Percentiles rank a stretch among this genome's conserved stretches.
Conservation (phyloP, 306 rosid species). For the Echinosophora koreensis region DNA sequence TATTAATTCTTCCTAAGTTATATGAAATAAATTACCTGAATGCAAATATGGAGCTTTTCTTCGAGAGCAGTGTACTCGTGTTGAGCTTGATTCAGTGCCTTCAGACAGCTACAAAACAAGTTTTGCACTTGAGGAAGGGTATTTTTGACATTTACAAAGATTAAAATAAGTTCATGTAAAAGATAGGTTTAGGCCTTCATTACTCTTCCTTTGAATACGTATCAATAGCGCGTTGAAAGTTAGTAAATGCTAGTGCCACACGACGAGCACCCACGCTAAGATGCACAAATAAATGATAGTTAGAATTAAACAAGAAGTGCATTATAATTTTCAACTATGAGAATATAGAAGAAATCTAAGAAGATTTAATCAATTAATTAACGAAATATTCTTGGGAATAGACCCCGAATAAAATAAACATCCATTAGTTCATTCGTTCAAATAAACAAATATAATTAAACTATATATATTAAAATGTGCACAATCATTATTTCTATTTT, state of each 20-base stretch:
- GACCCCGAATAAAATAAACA: neutral
- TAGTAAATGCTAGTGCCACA: neutral
- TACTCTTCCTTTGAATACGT: slow-evolving; percentile 37
- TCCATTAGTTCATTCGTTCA: neutral
- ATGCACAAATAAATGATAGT: neutral
- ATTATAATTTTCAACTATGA: neutral
- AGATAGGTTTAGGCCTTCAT: neutral
- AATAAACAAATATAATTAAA: neutral
- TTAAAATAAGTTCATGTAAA: neutral
- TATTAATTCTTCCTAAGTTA: too few relatives aligned
- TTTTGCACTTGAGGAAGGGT: neutral
- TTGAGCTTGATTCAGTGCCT: slow-evolving; percentile 35
- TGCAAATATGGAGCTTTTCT: slow-evolving; percentile 38
- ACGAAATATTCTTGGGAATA: neutral
- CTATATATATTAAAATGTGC: neutral
- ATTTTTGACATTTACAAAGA: neutral
- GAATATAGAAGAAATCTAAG: neutral
- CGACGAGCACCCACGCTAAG: slow-evolving; percentile 46
- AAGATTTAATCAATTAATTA: neutral
- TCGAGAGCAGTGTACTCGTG: slow-evolving; percentile 14
- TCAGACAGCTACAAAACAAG: slow-evolving; percentile 35
- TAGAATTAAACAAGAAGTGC: neutral
- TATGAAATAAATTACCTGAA: slow-evolving; percentile 39
- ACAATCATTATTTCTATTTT: neutral
- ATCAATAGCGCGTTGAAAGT: slow-evolving; percentile 4